Conservation (phyloP, 768 basidiomycete genomes). For the Imleria badia region DNA sequence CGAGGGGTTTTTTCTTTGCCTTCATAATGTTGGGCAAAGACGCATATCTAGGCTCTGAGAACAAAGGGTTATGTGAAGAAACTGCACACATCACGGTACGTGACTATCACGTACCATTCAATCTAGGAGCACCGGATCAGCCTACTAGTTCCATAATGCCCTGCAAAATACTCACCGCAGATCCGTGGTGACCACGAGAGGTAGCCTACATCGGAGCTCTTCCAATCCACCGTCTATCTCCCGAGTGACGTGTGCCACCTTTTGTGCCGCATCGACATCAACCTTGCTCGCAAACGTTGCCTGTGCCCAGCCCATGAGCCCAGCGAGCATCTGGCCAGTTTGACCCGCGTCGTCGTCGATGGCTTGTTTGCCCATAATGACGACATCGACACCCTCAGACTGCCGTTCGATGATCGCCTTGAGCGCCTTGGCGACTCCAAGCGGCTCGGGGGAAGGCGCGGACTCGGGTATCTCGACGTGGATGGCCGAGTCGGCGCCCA, state of each 20-base stretch:
- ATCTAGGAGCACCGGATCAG: constrained; percentile 36
- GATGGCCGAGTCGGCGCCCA: constrained; percentile 93
- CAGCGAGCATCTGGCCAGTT: constrained; percentile 97
- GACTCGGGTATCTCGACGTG: constrained; percentile 85
- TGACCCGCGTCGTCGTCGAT: constrained; percentile 97
- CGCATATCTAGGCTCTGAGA: constrained; percentile 89
- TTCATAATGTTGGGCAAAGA: constrained; percentile 98
- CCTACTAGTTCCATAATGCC: background rate
- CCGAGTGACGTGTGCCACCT: constrained; percentile 69
- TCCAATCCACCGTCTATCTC: constrained; percentile 96
- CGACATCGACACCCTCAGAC: constrained; percentile 68
- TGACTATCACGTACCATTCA: constrained; percentile 58
- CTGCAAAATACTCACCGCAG: constrained; percentile 59
- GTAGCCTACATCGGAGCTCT: constrained; percentile 75
- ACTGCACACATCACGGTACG: background rate
- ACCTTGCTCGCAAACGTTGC: constrained; percentile 94
- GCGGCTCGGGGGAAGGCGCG: constrained; percentile 78
- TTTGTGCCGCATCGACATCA: constrained; percentile 61
- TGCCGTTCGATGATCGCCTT: constrained; percentile 69
- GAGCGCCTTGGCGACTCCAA: constrained; percentile 86
- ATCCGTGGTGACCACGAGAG: constrained; percentile 90
- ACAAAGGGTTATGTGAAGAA: background rate
- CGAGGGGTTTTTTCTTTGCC: constrained; percentile 98
- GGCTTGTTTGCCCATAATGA: constrained; percentile 97
- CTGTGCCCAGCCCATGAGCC: constrained; percentile 88